Conservation (phyloP, 2,329 filamentous ascomycete species). For the Cordyceps pruinosa region DNA sequence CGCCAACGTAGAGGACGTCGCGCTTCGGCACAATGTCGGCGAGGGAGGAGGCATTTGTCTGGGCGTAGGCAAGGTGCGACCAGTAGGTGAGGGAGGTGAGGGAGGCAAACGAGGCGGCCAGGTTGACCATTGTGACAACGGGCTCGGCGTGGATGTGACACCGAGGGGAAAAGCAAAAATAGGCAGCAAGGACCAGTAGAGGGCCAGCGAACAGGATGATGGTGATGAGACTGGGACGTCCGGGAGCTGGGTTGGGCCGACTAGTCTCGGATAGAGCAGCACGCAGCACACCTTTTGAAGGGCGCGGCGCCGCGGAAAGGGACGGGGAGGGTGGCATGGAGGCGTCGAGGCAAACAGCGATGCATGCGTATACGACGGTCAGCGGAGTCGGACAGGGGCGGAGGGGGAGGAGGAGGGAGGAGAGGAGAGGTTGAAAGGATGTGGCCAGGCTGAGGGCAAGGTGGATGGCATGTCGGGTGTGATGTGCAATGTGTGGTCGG, state of each 20-base stretch:
- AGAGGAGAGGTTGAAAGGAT: too few relatives aligned
- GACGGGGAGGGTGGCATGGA: background rate
- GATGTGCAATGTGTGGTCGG: too few relatives aligned
- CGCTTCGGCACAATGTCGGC: conserved; percentile 17
- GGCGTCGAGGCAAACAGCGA: background rate
- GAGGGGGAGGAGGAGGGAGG: too few relatives aligned
- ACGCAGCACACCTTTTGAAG: background rate
- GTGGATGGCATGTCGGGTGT: too few relatives aligned
- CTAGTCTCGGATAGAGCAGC: background rate
- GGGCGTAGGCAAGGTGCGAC: conserved; percentile 15
- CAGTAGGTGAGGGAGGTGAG: conserved; percentile 12
- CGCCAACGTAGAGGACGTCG: conserved; percentile 25
- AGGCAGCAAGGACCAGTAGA: background rate
- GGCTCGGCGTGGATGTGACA: background rate
- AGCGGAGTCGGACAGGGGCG: too few relatives aligned
- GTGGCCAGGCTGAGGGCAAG: too few relatives aligned
- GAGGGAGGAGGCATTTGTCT: conserved; percentile 11
- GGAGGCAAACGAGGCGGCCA: conserved; percentile 11
- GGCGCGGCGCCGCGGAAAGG: background rate
- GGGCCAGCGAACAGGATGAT: background rate
- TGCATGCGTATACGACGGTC: too few relatives aligned
- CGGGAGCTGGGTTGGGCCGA: background rate
- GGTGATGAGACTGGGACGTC: background rate
- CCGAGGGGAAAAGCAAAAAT: background rate
- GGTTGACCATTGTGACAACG: conserved; percentile 11